Conservation (phyloP, 768 basidiomycete genomes). For the Auriscalpium microsporum region DNA sequence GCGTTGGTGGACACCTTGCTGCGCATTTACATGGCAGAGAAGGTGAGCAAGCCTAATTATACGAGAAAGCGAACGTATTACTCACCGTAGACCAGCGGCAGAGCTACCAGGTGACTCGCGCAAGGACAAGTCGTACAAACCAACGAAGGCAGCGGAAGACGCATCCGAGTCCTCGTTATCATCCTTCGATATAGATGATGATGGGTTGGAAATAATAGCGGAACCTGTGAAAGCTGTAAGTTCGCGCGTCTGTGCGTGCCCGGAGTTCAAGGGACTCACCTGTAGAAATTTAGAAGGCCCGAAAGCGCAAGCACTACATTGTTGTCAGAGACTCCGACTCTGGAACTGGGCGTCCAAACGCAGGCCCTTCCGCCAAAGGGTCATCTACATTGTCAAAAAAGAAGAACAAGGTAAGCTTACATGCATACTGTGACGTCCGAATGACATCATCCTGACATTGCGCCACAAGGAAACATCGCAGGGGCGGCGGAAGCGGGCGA, state of each 20-base stretch:
- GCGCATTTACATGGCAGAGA: background rate
- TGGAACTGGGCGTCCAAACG: background rate
- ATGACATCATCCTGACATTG: background rate
- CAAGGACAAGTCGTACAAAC: background rate
- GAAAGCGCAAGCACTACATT: no score
- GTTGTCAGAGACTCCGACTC: background rate
- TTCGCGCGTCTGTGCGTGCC: no score
- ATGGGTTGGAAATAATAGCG: background rate
- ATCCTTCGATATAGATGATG: background rate
- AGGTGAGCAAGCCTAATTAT: background rate
- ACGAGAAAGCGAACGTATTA: background rate
- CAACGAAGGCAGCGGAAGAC: background rate
- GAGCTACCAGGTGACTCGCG: background rate
- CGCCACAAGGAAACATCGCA: background rate
- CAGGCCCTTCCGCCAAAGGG: no score
- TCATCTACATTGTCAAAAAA: background rate
- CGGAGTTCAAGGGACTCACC: no score
- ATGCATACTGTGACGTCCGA: no score
- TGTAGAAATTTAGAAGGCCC: no score
- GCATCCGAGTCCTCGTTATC: background rate
- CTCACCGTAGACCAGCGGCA: background rate
- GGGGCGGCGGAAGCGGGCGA: background rate
- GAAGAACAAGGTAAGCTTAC: background rate
- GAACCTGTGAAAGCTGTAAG: background rate
- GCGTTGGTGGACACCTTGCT: background rate